Evolutionary conservation across 352 stramenopile genomes (phyloP), one percentile per base, ranked within the genome.

Genomic region (Phytophthora cryptogea): DNA sequence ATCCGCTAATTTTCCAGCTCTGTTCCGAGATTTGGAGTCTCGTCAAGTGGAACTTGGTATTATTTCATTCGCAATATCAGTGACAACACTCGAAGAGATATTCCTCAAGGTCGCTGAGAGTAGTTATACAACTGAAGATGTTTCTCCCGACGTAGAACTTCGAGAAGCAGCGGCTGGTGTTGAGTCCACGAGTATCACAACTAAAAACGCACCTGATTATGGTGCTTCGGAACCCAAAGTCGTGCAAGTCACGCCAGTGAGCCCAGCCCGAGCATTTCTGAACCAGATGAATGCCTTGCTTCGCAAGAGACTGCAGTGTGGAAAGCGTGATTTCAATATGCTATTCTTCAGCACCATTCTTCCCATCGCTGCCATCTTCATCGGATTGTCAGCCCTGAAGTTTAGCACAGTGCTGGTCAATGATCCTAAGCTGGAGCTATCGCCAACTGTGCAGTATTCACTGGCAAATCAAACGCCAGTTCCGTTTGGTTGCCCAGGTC

Each of bases 71-170:
- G 82, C 66, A 4, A 90, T 95, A 14, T 91, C 80, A 0, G 76
- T 91, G 17, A 97, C 89, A 5, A 95, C 90, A 16, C 72, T 97
- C 0, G 89, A 97, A 60, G 87, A 97, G 60, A 86, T 97, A 14
- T 97, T 97, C 43, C 59, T 97, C 5, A 94, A 93, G 33, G 87
- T 96, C n/a, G 86, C 88, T 8, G 72, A 87, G 37, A 49, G 31
- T n/a, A 44, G 55, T 37, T n/a, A 4, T 3, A 44, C 8, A 28
- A 13, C 17, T 44, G 39, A 44, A 28, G 7, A 44, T 44, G 16
- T 3, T 8, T 44, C 17, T 13, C 3, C 27, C 2, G 31, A 5
- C 20, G 26, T 32, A 13, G 16, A 52, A n/a, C 27, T 32, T 16
- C 31, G 13, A 5, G 55, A 66, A 16, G 45, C 49, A 46, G 51